Conservation (phyloP, 2,329 filamentous ascomycete species). For the Laburnicola sp. region DNA sequence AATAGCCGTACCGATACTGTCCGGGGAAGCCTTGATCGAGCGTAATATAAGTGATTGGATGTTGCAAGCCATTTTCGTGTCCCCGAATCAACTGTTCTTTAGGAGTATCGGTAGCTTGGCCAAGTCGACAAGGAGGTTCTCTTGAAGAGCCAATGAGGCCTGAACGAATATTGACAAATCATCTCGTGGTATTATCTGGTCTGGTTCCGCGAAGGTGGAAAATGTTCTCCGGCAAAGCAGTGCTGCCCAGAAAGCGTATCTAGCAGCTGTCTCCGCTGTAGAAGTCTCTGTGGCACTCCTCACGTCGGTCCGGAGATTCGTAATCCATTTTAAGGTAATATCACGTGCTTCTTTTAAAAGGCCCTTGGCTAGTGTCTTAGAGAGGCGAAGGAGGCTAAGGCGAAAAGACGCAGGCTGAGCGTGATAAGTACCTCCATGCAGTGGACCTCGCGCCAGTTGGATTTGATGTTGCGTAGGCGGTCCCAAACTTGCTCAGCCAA, state of each 20-base stretch:
- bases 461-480: conserved; percentile 50
- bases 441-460: conserved; percentile 61
- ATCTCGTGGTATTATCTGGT: conserved; percentile 12
- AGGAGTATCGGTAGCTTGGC: conserved; percentile 34
- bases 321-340: conserved; percentile 55
- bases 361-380: conserved; percentile 9
- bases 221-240: conserved; percentile 60
- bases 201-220: conserved; percentile 21
- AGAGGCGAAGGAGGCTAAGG: conserved; percentile 36
- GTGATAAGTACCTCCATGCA: conserved; percentile 61
- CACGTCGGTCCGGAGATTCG: conserved; percentile 52
- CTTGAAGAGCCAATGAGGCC: conserved; percentile 50
- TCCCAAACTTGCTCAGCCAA: conserved; percentile 52
- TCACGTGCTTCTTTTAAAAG: conserved; percentile 49
- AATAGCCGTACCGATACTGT: conserved; percentile 42
- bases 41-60: conserved; percentile 42
- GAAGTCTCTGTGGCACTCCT: conserved; percentile 44
- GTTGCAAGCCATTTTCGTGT: conserved; percentile 50
- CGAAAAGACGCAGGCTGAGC: conserved; percentile 48
- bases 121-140: conserved; percentile 49
- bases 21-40: conserved; percentile 38
- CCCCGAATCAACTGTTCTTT: conserved; percentile 48
- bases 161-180: conserved; percentile 39
- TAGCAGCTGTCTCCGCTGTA: conserved; percentile 47
- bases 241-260: conserved; percentile 57